Evolutionary conservation across 805 yeast genomes (phyloP), one percentile per base, ranked within the genome.

Genomic region (Kodamaea kakaduensis): DNA sequence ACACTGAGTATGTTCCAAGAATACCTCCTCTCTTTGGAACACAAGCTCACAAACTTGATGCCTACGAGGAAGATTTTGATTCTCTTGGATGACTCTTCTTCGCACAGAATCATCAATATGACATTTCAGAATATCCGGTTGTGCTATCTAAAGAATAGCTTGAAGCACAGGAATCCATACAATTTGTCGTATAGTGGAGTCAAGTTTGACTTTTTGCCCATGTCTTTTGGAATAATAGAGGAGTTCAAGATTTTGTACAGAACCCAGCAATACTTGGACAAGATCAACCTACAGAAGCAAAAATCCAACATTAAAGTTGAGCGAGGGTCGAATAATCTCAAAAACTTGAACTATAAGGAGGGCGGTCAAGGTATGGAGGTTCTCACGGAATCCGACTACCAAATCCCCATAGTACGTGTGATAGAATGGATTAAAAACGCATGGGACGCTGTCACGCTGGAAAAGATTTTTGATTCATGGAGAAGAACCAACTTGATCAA

Each of bases 1-100:
- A 78, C 84, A 2, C 71, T 81, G 5, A 72, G 76, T 13, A 56
- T 77, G 48, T 78, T 79, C 45, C 80, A 78, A 43, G 77, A 78
- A 44, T 79, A 82, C 71, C 50, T 79, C 19, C 64, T 75, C 0
- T 64, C 78, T 9, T 58, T 79, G 53, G 84, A 79, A 40, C 81
- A 78, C 47, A 67, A 80, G 42, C 50, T 79, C 16, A 69, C 75
- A 1, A 50, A 58, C 31, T 60, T 61, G 10, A 58, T 66, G 16
- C 62, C 64, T 1, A 35, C 42, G 9, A 58, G 83, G 36, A 74
- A 75, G 38, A 75, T 79, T 32, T 58, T 76, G 41, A 67, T 79
- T 5, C 55, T 78, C 2, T 51, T 79, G 9, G 84, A 78, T 53
- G 82, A 79, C 52, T 71, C 81, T 14, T 72, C 80, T 6, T 71